A percentile compares a stretch with the other conserved stretches of the same genome.
Evolutionary conservation across 169 alveolate species (phyloP).

Genomic region (Eimeria praecox): DNA sequence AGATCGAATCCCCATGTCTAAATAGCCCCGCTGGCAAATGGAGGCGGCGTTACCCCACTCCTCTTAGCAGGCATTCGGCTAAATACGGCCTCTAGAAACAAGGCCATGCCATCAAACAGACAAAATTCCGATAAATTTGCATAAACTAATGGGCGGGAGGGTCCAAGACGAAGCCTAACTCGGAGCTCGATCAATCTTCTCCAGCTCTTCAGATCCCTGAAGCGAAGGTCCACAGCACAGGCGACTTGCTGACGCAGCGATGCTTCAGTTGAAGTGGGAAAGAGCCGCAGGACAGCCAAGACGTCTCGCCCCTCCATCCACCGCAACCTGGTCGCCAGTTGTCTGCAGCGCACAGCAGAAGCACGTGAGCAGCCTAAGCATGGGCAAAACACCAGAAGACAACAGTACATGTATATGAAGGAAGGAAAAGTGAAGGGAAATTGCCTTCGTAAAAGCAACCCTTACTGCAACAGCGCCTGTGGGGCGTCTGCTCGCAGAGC

Average conservation of each 20-base stretch:
- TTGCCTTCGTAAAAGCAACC: background rate
- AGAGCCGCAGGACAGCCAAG: slow-evolving; percentile 4
- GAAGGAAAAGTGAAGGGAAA: background rate
- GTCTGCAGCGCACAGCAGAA: slow-evolving; percentile 9
- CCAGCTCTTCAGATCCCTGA: slow-evolving; percentile 70
- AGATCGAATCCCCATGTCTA: background rate
- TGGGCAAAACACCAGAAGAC: background rate
- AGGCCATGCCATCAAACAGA: background rate
- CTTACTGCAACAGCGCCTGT: slow-evolving; percentile 41
- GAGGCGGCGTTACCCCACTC: background rate
- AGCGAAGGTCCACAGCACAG: slow-evolving; percentile 56
- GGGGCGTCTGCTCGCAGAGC: slow-evolving; percentile 39
- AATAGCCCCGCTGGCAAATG: background rate
- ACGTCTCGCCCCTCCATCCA: slow-evolving; percentile 31
- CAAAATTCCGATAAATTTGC: background rate
- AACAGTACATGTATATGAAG: background rate
- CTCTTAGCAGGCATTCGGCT: background rate
- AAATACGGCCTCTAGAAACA: background rate
- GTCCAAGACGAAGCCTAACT: slow-evolving; percentile 11
- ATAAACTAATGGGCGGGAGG: background rate
- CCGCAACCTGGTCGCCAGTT: slow-evolving; percentile 40
- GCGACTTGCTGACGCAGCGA: slow-evolving; percentile 38
- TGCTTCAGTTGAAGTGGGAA: slow-evolving; percentile 5
- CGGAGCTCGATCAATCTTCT: slow-evolving; percentile 26
- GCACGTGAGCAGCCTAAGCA: background rate